phyloP scores from a whole-genome alignment of 129 eudicot species.

The Kitagawia praeruptora region DNA sequence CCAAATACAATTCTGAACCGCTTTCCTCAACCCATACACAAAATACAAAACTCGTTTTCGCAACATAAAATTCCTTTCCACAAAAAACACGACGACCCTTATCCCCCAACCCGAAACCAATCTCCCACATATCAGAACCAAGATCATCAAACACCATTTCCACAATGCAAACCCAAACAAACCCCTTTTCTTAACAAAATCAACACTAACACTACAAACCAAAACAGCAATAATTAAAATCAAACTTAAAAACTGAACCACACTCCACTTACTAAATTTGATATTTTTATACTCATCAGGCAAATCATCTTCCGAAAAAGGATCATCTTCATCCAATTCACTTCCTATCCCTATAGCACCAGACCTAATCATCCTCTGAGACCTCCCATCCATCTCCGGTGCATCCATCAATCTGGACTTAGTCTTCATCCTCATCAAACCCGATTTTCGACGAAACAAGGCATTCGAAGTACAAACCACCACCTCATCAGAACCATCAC shows the following conservation, averaged over 20 bases:
- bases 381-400: constrained; percentile 27
- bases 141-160: constrained; percentile 66
- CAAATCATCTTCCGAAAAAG: constrained; percentile 54
- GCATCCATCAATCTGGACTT: constrained; percentile 65
- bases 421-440: constrained; percentile 34
- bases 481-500: constrained; percentile 32
- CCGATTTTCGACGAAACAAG: constrained; percentile 35
- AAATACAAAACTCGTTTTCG: constrained; percentile 68
- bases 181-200: constrained; percentile 11
- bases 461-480: constrained; percentile 38
- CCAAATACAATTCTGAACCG: constrained; percentile 49
- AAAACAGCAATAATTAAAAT: constrained; percentile 33
- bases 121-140: constrained; percentile 59
- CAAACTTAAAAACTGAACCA: constrained; percentile 44
- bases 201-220: constrained; percentile 41
- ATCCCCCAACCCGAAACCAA: constrained; percentile 70
- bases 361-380: constrained; percentile 27
- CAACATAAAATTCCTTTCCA: constrained; percentile 49
- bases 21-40: constrained; percentile 39
- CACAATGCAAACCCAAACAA: constrained; percentile 39
- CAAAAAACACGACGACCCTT: constrained; percentile 39
- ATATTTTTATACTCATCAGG: constrained; percentile 61
- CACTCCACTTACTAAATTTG: constrained; percentile 40
- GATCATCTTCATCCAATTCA: constrained; percentile 49
- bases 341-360: constrained; percentile 29